phyloP scores from a whole-genome alignment of 106 monocot species.

The Apostasia shenzhenica region DNA sequence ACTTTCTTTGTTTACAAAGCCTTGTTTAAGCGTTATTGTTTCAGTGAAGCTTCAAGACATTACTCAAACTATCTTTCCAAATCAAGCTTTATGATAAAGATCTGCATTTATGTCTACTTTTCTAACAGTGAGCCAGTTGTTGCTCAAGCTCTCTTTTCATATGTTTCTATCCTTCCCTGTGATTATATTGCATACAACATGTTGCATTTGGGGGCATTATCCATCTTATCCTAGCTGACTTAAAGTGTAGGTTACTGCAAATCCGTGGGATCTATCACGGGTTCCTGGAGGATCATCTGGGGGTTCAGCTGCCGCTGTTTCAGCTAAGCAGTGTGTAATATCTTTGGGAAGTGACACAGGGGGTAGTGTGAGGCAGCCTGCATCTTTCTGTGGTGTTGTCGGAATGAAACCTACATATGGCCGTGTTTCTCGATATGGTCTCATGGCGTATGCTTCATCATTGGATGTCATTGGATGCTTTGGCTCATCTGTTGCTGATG shows the following conservation, averaged over 20 bases:
- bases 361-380: slow-evolving; percentile 97
- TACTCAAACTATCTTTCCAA: too few species aligned
- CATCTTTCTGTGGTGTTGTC: slow-evolving; percentile 95
- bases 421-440: slow-evolving; percentile 81
- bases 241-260: slow-evolving; percentile 68
- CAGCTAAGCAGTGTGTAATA: slow-evolving; percentile 82
- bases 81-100: too few species aligned
- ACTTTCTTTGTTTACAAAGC: too few species aligned
- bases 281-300: slow-evolving; percentile 99
- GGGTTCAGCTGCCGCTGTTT: slow-evolving; percentile 90
- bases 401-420: slow-evolving; percentile 97
- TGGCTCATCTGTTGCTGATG: slow-evolving; percentile 68
- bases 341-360: slow-evolving; percentile 94
- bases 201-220: too few species aligned
- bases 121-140: too few species aligned
- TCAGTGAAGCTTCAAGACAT: too few species aligned
- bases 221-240: neutral
- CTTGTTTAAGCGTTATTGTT: too few species aligned
- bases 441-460: slow-evolving; percentile 98
- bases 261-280: slow-evolving; percentile 90
- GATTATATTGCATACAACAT: too few species aligned
- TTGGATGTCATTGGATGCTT: slow-evolving; percentile 90
- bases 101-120: too few species aligned
- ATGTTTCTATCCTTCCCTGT: too few species aligned
- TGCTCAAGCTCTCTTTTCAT: too few species aligned